These are phyloP conservation scores for Colletotrichum plurivorum DNA, from an alignment of 2,329 filamentous ascomycete species.

Conservation along the genomic window DNA sequence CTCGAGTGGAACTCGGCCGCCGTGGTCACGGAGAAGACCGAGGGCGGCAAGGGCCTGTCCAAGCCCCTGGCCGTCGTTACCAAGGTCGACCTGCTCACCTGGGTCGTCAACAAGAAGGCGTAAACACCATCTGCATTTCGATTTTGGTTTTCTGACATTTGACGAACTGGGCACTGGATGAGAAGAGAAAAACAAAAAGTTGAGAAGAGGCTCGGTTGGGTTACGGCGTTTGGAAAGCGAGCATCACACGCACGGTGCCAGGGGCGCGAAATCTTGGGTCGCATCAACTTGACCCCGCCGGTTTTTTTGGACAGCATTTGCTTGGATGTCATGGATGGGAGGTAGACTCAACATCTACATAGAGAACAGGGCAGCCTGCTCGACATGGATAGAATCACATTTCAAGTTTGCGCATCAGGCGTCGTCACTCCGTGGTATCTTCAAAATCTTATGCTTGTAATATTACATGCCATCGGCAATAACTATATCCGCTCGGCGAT, in stretches of 20 bases:
- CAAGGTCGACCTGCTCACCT: slow-evolving; percentile 95
- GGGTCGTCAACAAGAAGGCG: slow-evolving; percentile 80
- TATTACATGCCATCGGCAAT: slow-evolving; percentile 30
- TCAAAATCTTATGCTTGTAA: slow-evolving; percentile 10
- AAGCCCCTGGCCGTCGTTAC: slow-evolving; percentile 94
- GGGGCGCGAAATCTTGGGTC: slow-evolving; percentile 36
- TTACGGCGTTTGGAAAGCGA: slow-evolving; percentile 40
- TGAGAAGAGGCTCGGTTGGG: slow-evolving; percentile 25
- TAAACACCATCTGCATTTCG: background rate
- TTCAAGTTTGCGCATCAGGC: slow-evolving; percentile 14
- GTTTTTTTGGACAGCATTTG: slow-evolving; percentile 22
- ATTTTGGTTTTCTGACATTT: slow-evolving; percentile 1
- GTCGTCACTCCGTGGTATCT: background rate
- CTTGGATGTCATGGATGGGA: slow-evolving; percentile 36
- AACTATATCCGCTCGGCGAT: slow-evolving; percentile 73
- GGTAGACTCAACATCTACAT: slow-evolving; percentile 61
- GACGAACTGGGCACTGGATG: slow-evolving; percentile 42
- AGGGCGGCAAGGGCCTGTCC: slow-evolving; percentile 67
- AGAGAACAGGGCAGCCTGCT: slow-evolving; percentile 29
- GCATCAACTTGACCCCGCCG: slow-evolving; percentile 40
- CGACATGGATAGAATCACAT: slow-evolving; percentile 19
- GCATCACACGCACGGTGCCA: slow-evolving; percentile 21
- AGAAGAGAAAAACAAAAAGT: background rate
- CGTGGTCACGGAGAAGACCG: slow-evolving; percentile 85
- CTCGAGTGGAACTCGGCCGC: slow-evolving; percentile 99